Base-by-base conservation (phyloP, 768 basidiomycete species). In the Leucocoprinus sp. region DNA sequence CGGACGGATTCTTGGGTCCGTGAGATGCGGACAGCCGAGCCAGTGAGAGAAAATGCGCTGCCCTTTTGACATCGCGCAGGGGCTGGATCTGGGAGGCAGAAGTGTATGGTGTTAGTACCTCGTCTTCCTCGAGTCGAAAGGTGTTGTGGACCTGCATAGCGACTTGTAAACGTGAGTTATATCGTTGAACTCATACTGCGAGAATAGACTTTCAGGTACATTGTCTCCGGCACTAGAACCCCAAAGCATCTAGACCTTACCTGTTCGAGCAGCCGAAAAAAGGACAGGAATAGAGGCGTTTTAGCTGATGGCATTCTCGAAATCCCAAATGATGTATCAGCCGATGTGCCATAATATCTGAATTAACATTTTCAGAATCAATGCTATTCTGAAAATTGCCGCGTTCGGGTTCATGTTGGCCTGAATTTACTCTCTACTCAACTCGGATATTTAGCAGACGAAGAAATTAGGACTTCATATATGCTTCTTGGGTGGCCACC, bases 1-100 rank as follows among this genome's bases (percentile, higher is more conserved):
- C 9, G 14, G 39, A 15, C n/a, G 19, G 15, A 3, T 11, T 23
- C 18, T 17, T 37, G 36, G 19, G 24, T 36, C 42, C 43, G 43
- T 37, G 12, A 45, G 27, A 45, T 45, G 26, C 36, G 43, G 36
- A 45, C 12, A 26, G 35, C 43, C 43, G 43, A 45, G 35, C 8
- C 21, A 19, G 11, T 4, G 31, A 4, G 14, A 11, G 31, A 12
- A n/a, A 31, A 31, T 27, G 31, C 11, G n/a, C n/a, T n/a, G n/a
- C n/a, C n/a, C n/a, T n/a, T n/a, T n/a, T n/a, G n/a, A n/a, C n/a
- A n/a, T n/a, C n/a, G n/a, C n/a, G n/a, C n/a, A n/a, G n/a, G n/a
- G n/a, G n/a, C n/a, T n/a, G n/a, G n/a, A n/a, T n/a, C n/a, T n/a
- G n/a, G n/a, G n/a, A n/a, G n/a, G n/a, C n/a, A n/a, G n/a, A n/a